These are phyloP conservation scores for Pestalotiopsis sp. DNA, from an alignment of 2,329 filamentous ascomycete genomes.

Conservation along the genomic window DNA sequence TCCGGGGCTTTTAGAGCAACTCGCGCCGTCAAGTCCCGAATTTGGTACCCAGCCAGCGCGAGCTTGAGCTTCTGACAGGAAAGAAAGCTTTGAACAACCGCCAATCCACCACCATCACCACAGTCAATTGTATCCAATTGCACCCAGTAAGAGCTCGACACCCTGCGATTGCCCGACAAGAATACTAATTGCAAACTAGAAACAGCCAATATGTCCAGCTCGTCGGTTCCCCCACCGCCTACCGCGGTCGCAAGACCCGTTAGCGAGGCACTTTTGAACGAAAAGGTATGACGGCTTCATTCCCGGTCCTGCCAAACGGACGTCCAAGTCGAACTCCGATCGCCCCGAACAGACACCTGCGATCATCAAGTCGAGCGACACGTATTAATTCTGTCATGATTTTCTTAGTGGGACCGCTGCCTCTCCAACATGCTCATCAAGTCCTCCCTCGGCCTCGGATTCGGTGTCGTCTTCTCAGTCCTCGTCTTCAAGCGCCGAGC, in stretches of 20 bases:
- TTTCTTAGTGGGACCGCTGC: constrained; percentile 88
- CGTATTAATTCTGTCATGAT: neutral
- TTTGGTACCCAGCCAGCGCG: neutral
- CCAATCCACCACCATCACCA: neutral
- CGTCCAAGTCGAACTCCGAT: neutral
- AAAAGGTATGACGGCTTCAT: constrained; percentile 70
- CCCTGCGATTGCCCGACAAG: constrained; percentile 8
- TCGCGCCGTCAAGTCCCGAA: constrained; percentile 5
- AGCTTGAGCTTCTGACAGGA: neutral
- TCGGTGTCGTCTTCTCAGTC: constrained; percentile 98
- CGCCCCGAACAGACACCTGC: neutral
- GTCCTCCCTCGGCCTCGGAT: constrained; percentile 91
- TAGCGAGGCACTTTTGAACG: constrained; percentile 96
- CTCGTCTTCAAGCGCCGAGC: constrained; percentile 97
- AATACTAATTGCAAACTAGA: constrained; percentile 11
- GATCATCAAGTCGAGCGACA: neutral
- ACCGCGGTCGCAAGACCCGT: constrained; percentile 77
- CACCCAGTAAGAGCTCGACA: neutral
- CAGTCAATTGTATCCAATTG: constrained; percentile 16
- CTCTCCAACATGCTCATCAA: constrained; percentile 97
- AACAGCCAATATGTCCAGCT: constrained; percentile 49
- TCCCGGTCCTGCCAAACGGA: neutral
- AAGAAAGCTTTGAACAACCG: constrained; percentile 7
- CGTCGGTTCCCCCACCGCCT: constrained; percentile 55
- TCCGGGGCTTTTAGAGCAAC: neutral